A percentile compares a stretch with the other conserved stretches of the same genome.
Evolutionary conservation across 1,139 yeast species (phyloP).

Genomic region (Lodderomyces metapsilosis): DNA sequence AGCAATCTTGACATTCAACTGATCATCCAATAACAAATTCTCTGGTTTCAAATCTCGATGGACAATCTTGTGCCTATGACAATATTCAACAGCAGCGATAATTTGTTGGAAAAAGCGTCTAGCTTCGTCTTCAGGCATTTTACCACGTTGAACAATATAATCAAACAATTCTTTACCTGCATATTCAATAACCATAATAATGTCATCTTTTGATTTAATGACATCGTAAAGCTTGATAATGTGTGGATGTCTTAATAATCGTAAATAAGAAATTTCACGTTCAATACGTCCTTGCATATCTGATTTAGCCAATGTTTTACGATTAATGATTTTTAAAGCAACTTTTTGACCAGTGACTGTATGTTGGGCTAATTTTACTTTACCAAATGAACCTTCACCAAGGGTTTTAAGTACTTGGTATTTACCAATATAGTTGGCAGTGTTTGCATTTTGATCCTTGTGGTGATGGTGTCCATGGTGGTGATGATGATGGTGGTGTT

Average conservation of each 20-base stretch:
- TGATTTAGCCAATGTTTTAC: constrained; percentile 89
- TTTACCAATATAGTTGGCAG: constrained; percentile 70
- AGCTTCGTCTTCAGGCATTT: constrained; percentile 93
- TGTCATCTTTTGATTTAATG: constrained; percentile 92
- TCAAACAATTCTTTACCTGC: constrained; percentile 97
- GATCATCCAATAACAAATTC: constrained; percentile 85
- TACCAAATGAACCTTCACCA: constrained; percentile 98
- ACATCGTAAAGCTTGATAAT: constrained; percentile 95
- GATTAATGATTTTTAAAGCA: constrained; percentile 89
- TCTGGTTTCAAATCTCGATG: constrained; percentile 97
- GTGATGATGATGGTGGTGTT: constrained; percentile 16
- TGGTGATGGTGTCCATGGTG: constrained; percentile 9
- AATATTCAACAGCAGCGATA: constrained; percentile 95
- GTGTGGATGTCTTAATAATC: constrained; percentile 92
- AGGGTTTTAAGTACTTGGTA: constrained; percentile 92
- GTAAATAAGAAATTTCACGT: constrained; percentile 86
- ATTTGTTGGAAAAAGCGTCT: constrained; percentile 95
- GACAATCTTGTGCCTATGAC: constrained; percentile 96
- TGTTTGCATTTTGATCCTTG: constrained; percentile 22
- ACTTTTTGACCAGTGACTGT: constrained; percentile 90
- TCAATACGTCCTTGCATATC: constrained; percentile 98
- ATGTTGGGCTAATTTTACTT: constrained; percentile 93
- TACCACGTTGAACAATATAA: constrained; percentile 92
- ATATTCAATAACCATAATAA: constrained; percentile 95
- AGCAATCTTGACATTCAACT: constrained; percentile 90